Percentiles rank a stretch among this genome's conserved stretches.
Conservation (phyloP, 1,139 yeast species). For the Nadsonia starkeyi-henricii region DNA sequence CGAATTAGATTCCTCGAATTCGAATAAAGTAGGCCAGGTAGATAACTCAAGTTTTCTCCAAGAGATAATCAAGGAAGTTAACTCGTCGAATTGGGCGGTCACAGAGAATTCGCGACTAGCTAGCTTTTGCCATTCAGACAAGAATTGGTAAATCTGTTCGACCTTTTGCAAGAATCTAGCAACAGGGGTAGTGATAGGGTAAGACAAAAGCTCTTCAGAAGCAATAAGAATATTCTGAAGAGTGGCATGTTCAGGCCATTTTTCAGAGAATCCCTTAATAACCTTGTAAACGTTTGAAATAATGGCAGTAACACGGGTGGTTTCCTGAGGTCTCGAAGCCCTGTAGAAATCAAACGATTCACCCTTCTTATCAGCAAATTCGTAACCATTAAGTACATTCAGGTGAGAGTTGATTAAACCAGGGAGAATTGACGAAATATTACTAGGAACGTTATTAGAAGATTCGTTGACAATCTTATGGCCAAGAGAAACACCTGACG, state of each 20-base stretch:
- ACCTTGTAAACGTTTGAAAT: conserved; percentile 36
- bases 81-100: conserved; percentile 36
- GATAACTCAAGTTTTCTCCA: conserved; percentile 85
- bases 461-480: not conserved
- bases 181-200: conserved; percentile 55
- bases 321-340: conserved; percentile 49
- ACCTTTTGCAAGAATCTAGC: conserved; percentile 68
- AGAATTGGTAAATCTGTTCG: conserved; percentile 71
- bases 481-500: not conserved
- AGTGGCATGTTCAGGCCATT: conserved; percentile 96
- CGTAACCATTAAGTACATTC: not conserved
- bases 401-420: not conserved
- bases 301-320: conserved; percentile 41
- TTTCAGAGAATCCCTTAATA: conserved; percentile 36
- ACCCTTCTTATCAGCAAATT: not conserved
- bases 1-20: conserved; percentile 44
- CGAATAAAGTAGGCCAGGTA: conserved; percentile 72
- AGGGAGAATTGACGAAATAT: not conserved
- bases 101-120: conserved; percentile 72
- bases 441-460: not conserved
- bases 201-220: conserved; percentile 52
- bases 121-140: conserved; percentile 89
- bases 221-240: conserved; percentile 52
- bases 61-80: conserved; percentile 59
- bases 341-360: conserved; percentile 46